Conservation (phyloP, 2,329 filamentous ascomycete genomes). For the Aspergillus sp. region DNA sequence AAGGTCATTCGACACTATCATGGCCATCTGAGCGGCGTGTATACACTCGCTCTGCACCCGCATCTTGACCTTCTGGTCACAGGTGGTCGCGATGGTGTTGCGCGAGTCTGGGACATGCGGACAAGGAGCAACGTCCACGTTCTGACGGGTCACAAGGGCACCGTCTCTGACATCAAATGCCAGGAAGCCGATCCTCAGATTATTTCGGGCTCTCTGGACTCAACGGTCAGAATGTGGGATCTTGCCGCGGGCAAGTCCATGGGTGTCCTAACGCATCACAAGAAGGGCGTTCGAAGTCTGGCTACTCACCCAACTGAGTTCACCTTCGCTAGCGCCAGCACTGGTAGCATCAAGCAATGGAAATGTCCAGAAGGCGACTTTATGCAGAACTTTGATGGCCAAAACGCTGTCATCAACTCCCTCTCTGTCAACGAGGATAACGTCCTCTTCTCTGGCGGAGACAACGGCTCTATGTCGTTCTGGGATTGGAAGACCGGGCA, state of each 20-base stretch:
- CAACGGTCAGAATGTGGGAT: slow-evolving; percentile 88
- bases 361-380: slow-evolving; percentile 96
- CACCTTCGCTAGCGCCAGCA: slow-evolving; percentile 88
- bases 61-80: slow-evolving; percentile 92
- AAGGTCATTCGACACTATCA: slow-evolving; percentile 98
- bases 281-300: slow-evolving; percentile 85
- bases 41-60: slow-evolving; percentile 85
- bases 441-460: slow-evolving; percentile 86
- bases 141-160: slow-evolving; percentile 79
- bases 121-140: slow-evolving; percentile 95
- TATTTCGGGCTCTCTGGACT: slow-evolving; percentile 86
- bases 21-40: slow-evolving; percentile 91
- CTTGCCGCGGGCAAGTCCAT: slow-evolving; percentile 92
- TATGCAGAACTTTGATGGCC: slow-evolving; percentile 98
- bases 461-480: slow-evolving; percentile 94
- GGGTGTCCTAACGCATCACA: slow-evolving; percentile 94
- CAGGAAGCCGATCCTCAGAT: slow-evolving; percentile 96
- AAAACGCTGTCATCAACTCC: slow-evolving; percentile 94
- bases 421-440: slow-evolving; percentile 90
- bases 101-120: slow-evolving; percentile 96
- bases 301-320: slow-evolving; percentile 85
- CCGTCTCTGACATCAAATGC: slow-evolving; percentile 79
- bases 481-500: slow-evolving; percentile 99
- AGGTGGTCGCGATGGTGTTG: slow-evolving; percentile 87
- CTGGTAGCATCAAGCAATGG: slow-evolving; percentile 97